Base-by-base conservation (phyloP, 345 rosid genomes). In the Firmiana major region DNA sequence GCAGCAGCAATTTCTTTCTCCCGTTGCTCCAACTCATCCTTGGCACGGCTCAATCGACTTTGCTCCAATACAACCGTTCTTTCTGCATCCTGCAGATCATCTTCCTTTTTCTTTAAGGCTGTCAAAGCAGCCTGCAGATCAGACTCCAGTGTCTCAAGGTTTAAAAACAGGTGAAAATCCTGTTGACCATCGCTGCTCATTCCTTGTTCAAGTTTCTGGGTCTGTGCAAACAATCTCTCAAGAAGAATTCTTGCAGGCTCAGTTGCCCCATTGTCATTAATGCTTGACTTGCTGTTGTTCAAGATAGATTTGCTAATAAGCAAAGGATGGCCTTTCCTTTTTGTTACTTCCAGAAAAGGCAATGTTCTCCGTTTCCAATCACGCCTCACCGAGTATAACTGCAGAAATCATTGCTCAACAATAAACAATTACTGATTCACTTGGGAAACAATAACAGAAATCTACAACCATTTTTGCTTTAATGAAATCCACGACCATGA, bases 81-180 rank as follows among this genome's bases (percentile, higher is more conserved):
- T 75, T 88, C 94, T 1, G 88, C 92, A 59, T 81, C 87, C 54
- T 86, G 88, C 16, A 90, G 84, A 73, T 92, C 92, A 63, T 89
- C 92, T 84, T 93, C 98, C 79, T 87, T 87, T 74, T 83, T 81
- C 84, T 85, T 86, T 84, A 95, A 86, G 16, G 90, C 92, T 55
- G 85, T 49, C 82, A 93, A 55, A 28, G 87, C 92, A 71, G 89
- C 91, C 74, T 81, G 80, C 51, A 91, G 93, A 77, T 92, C 96
- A 60, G 94, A 84, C 72, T 95, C 96, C 71, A 90, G 81, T 24
- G 81, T 77, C 26, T 85, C 91, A 49, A 89, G 88, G 58, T 85
- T 79, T 49, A 89, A 53, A 16, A 77, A 75, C 11, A 71, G 54
- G 12, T 80, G 81, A 73, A 64, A 60, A 63, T 81, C 90, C 63